Evolutionary conservation across 2,329 filamentous ascomycete species (phyloP).

Genomic region (Cladosporium sp.): DNA sequence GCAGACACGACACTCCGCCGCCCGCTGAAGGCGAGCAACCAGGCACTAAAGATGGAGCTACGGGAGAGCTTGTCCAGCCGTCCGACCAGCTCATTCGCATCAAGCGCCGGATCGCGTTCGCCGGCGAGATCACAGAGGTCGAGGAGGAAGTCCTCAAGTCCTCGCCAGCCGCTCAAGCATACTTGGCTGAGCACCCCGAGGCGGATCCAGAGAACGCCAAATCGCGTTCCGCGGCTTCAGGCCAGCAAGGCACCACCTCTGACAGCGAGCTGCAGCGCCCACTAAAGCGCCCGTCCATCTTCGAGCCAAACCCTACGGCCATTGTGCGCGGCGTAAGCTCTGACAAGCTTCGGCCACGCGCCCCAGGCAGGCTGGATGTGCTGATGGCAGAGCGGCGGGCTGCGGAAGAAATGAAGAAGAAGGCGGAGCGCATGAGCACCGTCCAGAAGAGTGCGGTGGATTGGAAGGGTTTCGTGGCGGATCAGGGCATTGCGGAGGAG

Average conservation of each 20-base stretch:
- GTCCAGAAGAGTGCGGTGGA: constrained; percentile 61
- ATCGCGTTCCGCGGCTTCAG: constrained; percentile 13
- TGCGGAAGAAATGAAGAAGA: constrained; percentile 32
- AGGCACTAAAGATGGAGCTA: neutral
- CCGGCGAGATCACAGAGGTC: constrained; percentile 49
- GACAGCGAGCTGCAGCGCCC: constrained; percentile 33
- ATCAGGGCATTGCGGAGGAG: constrained; percentile 55
- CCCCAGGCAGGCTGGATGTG: constrained; percentile 27
- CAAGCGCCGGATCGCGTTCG: constrained; percentile 52
- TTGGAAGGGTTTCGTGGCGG: constrained; percentile 59
- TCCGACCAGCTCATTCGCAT: constrained; percentile 48
- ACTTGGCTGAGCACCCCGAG: constrained; percentile 39
- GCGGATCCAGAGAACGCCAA: constrained; percentile 23
- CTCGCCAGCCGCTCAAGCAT: constrained; percentile 51
- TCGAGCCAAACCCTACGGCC: constrained; percentile 46
- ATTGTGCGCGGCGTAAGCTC: constrained; percentile 41
- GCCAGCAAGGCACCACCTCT: constrained; percentile 8
- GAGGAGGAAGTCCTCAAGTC: constrained; percentile 47
- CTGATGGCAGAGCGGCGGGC: constrained; percentile 27
- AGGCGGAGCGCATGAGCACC: constrained; percentile 56
- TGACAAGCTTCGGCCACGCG: constrained; percentile 36
- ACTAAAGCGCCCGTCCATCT: constrained; percentile 41
- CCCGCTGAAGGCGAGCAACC: constrained; percentile 8
- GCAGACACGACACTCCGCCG: constrained; percentile 10
- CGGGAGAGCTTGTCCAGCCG: neutral